Evolutionary conservation across 768 basidiomycete genomes (phyloP), one percentile per base, ranked within the genome.

Genomic region (Chalciporus sphaerocephalus): DNA sequence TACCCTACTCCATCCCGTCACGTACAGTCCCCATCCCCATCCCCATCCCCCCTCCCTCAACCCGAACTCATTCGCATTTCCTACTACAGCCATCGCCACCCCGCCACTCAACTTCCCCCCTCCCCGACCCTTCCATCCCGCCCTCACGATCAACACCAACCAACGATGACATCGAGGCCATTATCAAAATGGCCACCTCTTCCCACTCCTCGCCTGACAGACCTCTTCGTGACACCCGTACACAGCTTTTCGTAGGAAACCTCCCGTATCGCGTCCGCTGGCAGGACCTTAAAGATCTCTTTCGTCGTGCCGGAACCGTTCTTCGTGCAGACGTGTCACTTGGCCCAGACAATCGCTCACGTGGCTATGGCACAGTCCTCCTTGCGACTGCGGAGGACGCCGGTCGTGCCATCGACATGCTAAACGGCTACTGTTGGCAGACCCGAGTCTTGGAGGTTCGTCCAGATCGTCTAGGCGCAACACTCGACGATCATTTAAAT

Each of bases 251-350:
- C 59, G 89, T 98, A 20, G 93, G 92, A 51, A 99, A 99, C 67
- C 80, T 99, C 20, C 96, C 96, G 0, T 98, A 95, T 68, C 78
- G 95, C 50, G 94, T 97, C 30, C 83, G 96, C 44, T 99, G 96
- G 96, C 96, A 99, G 71, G 96, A 99, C 71, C 79, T 99, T 51
- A 98, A 99, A 58, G 95, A 99, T 64, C 80, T 99, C 42, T 97
- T 99, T 67, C 82, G 95, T 28, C 87, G 90, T 53, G 90, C 95
- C 6, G 96, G 96, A 33, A 96, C 89, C 22, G 83, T 94, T 52
- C 70, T 91, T 28, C 75, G 87, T 39, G 85, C 92, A 32, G 80
- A 85, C 61, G 80, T 89, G 52, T 77, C 87, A 44, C 73, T 90
- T 24, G 81, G 89, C 4, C 87, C 89, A 2, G 91, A 92, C 65